Evolutionary conservation across 2,329 filamentous ascomycete species (phyloP), one percentile per base, ranked within the genome.

Genomic region (Diplodia corticola): DNA sequence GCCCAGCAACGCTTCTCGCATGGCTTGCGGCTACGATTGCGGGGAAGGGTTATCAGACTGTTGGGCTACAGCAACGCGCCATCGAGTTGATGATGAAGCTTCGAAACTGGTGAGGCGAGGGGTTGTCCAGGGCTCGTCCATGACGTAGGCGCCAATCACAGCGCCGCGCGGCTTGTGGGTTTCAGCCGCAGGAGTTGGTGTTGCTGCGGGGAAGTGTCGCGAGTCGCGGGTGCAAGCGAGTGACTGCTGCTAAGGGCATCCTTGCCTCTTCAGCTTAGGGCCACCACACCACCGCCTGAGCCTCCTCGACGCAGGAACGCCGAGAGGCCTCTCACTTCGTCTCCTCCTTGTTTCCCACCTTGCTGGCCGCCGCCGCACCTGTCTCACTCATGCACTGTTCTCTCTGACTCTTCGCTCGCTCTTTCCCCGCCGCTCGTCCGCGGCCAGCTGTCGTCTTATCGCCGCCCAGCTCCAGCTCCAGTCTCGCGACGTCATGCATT

Each of bases 221-320:
- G 57, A 49, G 44, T 61, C 57, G 57, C 44, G 57, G 57, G 57
- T 28, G n/a, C 37, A 48, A 49, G 57, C 57, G 57, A 61, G 55
- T 4, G 40, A 46, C 35, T 44, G 35, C 33, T 28, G 54, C 54
- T 35, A 9, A 24, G 40, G 55, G 13, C 55, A 60, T 60, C 55
- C 55, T 60, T 48, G 55, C 55, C 17, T 24, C 55, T n/a, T 20
- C 55, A 48, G 55, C 24, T n/a, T 30, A 60, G 26, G 44, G 55
- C n/a, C 20, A 24, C 28, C 30, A 57, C 28, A 44, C 20, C 10
- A 28, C 37, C 28, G 50, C 57, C 20, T 33, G 57, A 61, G 57
- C 57, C 57, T 61, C 57, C 26, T 46, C 57, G 57, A 61, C 57
- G 57, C 57, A 61, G 57, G 57, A 49, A 61, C 57, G 57, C 57